Conservation (phyloP, 345 rosid species). For the Rhodomyrtus tomentosa region DNA sequence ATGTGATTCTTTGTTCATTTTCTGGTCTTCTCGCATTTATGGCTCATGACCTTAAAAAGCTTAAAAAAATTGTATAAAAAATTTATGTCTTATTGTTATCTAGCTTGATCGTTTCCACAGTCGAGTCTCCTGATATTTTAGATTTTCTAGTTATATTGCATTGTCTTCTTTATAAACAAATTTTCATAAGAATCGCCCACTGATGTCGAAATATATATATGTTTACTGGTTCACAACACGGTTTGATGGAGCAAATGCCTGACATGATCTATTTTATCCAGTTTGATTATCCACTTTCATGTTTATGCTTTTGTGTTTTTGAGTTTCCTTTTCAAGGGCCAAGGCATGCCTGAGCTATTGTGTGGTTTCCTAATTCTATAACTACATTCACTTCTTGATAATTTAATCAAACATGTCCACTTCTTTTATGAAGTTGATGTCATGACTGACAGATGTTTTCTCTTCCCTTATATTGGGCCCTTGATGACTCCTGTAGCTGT, state of each 20-base stretch:
- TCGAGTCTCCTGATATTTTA: background rate
- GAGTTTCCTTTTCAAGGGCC: background rate
- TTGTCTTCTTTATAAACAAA: background rate
- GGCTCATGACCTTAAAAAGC: background rate
- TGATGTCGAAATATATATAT: too few species aligned
- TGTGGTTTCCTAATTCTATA: background rate
- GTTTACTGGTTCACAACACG: background rate
- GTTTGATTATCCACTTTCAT: background rate
- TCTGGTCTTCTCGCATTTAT: background rate
- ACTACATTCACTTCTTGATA: background rate
- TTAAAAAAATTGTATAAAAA: background rate
- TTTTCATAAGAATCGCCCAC: background rate
- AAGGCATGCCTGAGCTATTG: background rate
- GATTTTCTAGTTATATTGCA: background rate
- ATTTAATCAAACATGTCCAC: background rate
- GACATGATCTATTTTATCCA: background rate
- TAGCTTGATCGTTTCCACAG: background rate
- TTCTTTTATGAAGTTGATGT: background rate
- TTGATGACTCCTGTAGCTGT: conserved; percentile 36
- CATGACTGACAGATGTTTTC: background rate
- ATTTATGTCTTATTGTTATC: background rate
- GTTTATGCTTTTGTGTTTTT: background rate
- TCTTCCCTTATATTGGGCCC: background rate
- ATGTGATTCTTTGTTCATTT: background rate
- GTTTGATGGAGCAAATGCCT: background rate